A percentile compares a stretch with the other conserved stretches of the same genome.
Evolutionary conservation across 495 filamentous ascomycete species (phyloP).

Genomic region (Oidiodendron maius): DNA sequence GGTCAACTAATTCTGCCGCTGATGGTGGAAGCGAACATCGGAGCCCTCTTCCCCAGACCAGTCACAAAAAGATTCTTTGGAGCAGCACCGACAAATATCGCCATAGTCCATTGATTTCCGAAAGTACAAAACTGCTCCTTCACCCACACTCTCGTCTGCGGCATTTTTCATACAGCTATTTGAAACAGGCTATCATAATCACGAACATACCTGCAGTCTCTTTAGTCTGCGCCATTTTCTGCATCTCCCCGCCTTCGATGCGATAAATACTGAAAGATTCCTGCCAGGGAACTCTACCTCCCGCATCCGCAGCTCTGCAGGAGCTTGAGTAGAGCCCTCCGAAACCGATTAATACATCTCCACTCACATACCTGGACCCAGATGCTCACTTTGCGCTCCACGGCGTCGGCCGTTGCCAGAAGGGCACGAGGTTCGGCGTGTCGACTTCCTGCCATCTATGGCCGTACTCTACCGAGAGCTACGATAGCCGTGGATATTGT

Average conservation of each 20-base stretch:
- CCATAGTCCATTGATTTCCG: not conserved
- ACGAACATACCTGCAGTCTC: too few species aligned
- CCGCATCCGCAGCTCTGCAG: slow-evolving; percentile 11
- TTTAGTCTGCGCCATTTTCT: slow-evolving; percentile 17
- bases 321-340: slow-evolving; percentile 14
- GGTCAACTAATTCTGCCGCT: not conserved
- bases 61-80: not conserved
- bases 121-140: not conserved
- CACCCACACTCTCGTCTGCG: too few species aligned
- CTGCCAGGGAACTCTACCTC: slow-evolving; percentile 15
- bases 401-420: slow-evolving; percentile 19
- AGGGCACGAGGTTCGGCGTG: slow-evolving; percentile 17
- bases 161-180: too few species aligned
- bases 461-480: slow-evolving; percentile 17
- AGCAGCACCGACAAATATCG: not conserved
- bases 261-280: slow-evolving; percentile 7
- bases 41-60: not conserved
- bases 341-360: slow-evolving; percentile 7
- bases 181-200: too few species aligned
- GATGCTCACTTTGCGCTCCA: slow-evolving; percentile 26
- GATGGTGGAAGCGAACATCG: not conserved
- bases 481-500: slow-evolving; percentile 15
- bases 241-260: slow-evolving; percentile 18
- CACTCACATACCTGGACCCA: slow-evolving; percentile 13
- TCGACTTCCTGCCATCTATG: slow-evolving; percentile 8